Conservation (phyloP, 371 early-diverging fungal genomes). For the Rhizomucor miehei region DNA sequence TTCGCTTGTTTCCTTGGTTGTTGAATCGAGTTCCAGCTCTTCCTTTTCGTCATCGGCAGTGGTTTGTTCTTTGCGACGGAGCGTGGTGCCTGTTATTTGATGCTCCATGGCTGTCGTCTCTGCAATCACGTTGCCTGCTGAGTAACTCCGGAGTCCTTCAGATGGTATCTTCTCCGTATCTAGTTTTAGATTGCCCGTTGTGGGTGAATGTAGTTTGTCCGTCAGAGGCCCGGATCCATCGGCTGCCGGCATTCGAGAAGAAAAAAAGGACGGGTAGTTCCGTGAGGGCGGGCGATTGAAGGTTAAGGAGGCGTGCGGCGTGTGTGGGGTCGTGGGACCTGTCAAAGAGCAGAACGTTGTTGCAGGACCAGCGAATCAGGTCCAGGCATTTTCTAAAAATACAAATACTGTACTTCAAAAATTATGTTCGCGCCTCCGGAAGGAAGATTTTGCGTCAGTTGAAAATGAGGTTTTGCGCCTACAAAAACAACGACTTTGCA, state of each 20-base stretch:
- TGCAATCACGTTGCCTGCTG: conserved; percentile 1
- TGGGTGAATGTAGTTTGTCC: neutral
- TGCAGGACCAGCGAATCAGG: no score
- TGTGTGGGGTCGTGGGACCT: no score
- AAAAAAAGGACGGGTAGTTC: no score
- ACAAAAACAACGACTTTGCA: neutral
- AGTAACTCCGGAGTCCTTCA: neutral
- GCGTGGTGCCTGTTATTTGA: conserved; percentile 23
- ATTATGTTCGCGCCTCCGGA: conserved; percentile 1
- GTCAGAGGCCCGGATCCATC: conserved; percentile 11
- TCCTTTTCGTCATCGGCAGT: conserved; percentile 30
- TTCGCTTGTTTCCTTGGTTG: conserved; percentile 4
- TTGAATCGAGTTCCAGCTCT: conserved; percentile 31
- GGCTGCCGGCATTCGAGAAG: conserved; percentile 27
- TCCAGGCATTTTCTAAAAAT: no score
- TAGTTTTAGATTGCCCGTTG: conserved; percentile 10
- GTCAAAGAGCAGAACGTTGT: no score
- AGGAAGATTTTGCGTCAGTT: neutral
- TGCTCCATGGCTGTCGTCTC: conserved; percentile 35
- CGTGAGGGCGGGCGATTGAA: no score
- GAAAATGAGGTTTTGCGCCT: neutral
- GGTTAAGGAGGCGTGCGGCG: no score
- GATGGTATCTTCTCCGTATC: conserved; percentile 2
- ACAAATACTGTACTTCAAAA: conserved; percentile 1
- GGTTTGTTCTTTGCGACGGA: conserved; percentile 24